Base-by-base conservation (phyloP, 2,329 filamentous ascomycete genomes). In the Aphanoascus verrucosus region DNA sequence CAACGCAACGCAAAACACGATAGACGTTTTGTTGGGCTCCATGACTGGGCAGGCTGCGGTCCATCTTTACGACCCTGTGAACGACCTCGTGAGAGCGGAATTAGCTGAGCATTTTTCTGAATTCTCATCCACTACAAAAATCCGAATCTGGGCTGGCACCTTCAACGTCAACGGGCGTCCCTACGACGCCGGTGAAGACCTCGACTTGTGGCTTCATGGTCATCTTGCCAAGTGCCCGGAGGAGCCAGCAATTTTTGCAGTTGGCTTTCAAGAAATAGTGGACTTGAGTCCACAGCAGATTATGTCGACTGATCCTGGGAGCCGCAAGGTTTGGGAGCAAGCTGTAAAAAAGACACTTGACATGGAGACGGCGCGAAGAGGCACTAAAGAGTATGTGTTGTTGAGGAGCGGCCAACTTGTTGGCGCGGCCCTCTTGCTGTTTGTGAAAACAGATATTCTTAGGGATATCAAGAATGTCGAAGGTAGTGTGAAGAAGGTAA, bases 231-330 rank as follows among this genome's bases (percentile, higher is more conserved):
- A 68, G 15, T 72, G 75, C n/a, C 70, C 76, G 43, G 72, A 78
- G 45, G 82, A 86, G 56, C 90, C 93, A 5, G 86, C 91, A 55
- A 86, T 98, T 37, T 83, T 94, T 49, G 89, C 86, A 6, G 84
- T 96, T 14, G 93, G 88, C 0, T 97, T 98, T 62, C 93, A 98
- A 65, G 93, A 98, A 69, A 97, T 98, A 58, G 93, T 98, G n/a
- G 88, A 95, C 64, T 74, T 98, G 45, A 96, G 88, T 62, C 93
- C 94, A 14, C 91, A 97, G 67, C 93, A 98, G 64, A 97, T 98
- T 64, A 96, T 98, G 89, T 95, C 94, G 59, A 97, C 90, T 56
- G 91, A 98, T 65, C 93, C 93, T 1, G 82, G 83, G 2, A 80
- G 87, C 52, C 87, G 91, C 59, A 83, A 88, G 58, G 73, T 84